These are phyloP conservation scores for Ilyonectria destructans DNA, from an alignment of 2,329 filamentous ascomycete species.

Conservation along the genomic window DNA sequence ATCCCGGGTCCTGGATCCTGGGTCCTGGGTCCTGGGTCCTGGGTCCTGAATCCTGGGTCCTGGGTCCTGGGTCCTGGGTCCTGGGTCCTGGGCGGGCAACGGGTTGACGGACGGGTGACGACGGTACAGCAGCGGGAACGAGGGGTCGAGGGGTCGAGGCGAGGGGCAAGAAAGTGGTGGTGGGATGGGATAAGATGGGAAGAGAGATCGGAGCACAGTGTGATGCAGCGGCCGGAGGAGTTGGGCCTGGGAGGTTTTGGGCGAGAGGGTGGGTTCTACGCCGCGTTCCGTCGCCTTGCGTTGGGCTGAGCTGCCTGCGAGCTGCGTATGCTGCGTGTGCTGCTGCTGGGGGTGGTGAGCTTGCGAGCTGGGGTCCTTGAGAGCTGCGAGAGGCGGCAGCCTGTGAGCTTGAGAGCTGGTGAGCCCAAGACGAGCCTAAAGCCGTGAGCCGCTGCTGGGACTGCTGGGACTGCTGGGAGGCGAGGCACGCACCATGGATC, in stretches of 20 bases:
- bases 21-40: background rate
- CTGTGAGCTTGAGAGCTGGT: background rate
- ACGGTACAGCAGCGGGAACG: constrained; percentile 13
- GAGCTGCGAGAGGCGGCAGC: background rate
- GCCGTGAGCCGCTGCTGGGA: background rate
- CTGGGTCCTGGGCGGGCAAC: constrained; percentile 1
- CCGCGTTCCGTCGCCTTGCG: constrained; percentile 19
- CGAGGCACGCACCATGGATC: constrained; percentile 10
- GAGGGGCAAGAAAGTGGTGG: constrained; percentile 8
- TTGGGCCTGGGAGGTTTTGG: constrained; percentile 13
- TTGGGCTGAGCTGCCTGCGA: constrained; percentile 25
- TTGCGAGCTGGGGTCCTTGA: background rate
- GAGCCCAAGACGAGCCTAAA: background rate
- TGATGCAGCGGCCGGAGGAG: constrained; percentile 25
- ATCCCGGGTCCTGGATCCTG: constrained; percentile 14
- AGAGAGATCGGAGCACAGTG: constrained; percentile 15
- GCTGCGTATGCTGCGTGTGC: constrained; percentile 3
- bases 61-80: constrained; percentile 6
- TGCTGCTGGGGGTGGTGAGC: background rate
- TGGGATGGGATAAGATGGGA: constrained; percentile 26
- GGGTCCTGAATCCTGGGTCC: constrained; percentile 9
- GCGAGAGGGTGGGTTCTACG: constrained; percentile 24
- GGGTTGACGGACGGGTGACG: constrained; percentile 15
- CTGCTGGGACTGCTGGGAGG: constrained; percentile 9
- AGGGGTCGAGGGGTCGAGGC: constrained; percentile 15